Conservation (phyloP, 2,329 filamentous ascomycete species). For the Ceratocystis lukuohia region DNA sequence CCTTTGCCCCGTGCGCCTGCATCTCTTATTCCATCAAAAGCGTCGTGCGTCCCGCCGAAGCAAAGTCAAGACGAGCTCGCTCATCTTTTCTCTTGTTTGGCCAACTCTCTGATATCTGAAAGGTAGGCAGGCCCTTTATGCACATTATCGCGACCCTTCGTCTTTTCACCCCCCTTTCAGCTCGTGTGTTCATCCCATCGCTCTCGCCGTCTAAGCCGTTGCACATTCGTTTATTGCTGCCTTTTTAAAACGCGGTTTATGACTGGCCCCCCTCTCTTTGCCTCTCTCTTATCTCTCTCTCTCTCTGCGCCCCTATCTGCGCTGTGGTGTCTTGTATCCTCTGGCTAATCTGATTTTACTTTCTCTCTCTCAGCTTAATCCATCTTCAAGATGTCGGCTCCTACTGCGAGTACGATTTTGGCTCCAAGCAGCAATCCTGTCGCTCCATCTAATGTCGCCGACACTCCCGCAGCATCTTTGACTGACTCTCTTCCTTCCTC, state of each 20-base stretch:
- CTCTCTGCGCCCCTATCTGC: neutral
- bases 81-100: neutral
- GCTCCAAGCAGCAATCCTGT: constrained; percentile 14
- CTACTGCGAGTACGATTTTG: constrained; percentile 10
- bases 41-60: constrained; percentile 18
- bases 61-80: neutral
- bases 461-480: constrained; percentile 13
- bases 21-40: constrained; percentile 11
- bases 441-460: constrained; percentile 11
- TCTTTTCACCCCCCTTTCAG: neutral
- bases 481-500: constrained; percentile 3
- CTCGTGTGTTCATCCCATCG: no score
- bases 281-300: neutral
- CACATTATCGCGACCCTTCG: neutral
- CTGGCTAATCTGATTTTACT: neutral
- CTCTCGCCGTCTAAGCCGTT: neutral
- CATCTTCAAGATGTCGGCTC: constrained; percentile 11
- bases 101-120: constrained; percentile 2
- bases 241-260: neutral
- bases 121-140: neutral
- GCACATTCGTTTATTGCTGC: neutral
- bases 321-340: no score
- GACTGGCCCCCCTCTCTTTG: no score
- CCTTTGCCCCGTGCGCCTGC: neutral
- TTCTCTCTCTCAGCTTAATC: neutral